Evolutionary conservation across 768 basidiomycete species (phyloP), one percentile per base, ranked within the genome.

Genomic region (Russula sp.): DNA sequence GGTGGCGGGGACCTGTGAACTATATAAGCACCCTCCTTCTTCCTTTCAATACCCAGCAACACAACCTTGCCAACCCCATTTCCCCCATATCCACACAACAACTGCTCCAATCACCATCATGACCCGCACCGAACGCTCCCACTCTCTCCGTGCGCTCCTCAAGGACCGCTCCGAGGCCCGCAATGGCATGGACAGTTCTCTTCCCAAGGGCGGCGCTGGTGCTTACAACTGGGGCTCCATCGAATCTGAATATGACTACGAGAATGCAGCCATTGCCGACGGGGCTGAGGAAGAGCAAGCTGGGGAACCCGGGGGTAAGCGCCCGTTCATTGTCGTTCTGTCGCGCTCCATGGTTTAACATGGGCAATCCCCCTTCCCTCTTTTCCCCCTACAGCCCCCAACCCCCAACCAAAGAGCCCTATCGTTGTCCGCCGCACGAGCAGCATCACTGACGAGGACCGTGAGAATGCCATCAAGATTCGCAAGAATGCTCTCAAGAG

Each of bases 191-290:
- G 83, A 86, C 79, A 81, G 80, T 69, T 81, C 80, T 67, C 67
- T 87, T 60, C 86, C 84, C 75, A 93, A 93, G 76, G 78, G 82
- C 63, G 93, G 93, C 58, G 85, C 83, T 32, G 93, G 93, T 38
- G 78, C 80, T 8, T 84, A 93, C 75, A 93, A 90, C 76, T 96
- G 93, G 93, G 93, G 93, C 61, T 81, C 79, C 58, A 72, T 89
- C 65, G 74, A 73, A 3, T 78, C 89, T 68, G 88, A 92, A 75
- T 22, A 2, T 16, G 35, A 22, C 50, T 75, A 72, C 43, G 77
- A 81, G 63, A 77, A 81, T 66, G 89, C 88, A 74, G 87, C 84
- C 1, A 58, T 79, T 46, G 76, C 75, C 22, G 90, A 90, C 73
- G 83, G 83, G 70, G 75, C 76, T 49, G 69, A 70, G n/a, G 79